Percentiles rank a stretch among this genome's conserved stretches.
Evolutionary conservation across 331 rosid species (phyloP).

Genomic region (Rhamnella rubrinervis): DNA sequence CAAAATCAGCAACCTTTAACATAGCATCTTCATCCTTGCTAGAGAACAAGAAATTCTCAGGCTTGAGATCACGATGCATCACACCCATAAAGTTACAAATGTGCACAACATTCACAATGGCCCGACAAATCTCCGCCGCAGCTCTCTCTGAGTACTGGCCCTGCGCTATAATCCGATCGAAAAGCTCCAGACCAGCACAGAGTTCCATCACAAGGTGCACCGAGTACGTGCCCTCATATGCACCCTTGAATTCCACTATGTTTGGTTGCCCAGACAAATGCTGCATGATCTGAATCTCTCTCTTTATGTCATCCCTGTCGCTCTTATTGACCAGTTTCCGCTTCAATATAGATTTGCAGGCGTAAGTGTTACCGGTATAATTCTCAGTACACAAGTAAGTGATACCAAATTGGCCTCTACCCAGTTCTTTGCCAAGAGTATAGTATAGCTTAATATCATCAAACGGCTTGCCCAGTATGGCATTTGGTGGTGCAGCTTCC

Average conservation of each 20-base stretch:
- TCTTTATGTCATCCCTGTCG: slow-evolving; percentile 73
- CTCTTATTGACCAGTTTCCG: slow-evolving; percentile 60
- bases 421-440: slow-evolving; percentile 76
- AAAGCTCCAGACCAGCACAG: slow-evolving; percentile 90
- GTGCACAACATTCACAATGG: slow-evolving; percentile 78
- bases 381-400: slow-evolving; percentile 79
- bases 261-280: slow-evolving; percentile 90
- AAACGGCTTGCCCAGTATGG: slow-evolving; percentile 66
- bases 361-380: slow-evolving; percentile 50
- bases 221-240: slow-evolving; percentile 72
- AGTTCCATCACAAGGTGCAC: slow-evolving; percentile 94
- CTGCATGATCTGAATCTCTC: slow-evolving; percentile 90
- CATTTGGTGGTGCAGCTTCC: slow-evolving; percentile 33
- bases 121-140: slow-evolving; percentile 65
- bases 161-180: slow-evolving; percentile 76
- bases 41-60: slow-evolving; percentile 88
- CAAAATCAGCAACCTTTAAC: slow-evolving; percentile 93
- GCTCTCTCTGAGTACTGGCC: slow-evolving; percentile 88
- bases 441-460: slow-evolving; percentile 65
- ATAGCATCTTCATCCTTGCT: slow-evolving; percentile 56
- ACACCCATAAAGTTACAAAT: slow-evolving; percentile 93
- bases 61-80: slow-evolving; percentile 91
- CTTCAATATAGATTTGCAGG: slow-evolving; percentile 88
- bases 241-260: slow-evolving; percentile 78
- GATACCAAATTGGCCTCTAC: slow-evolving; percentile 89